Evolutionary conservation across 768 basidiomycete genomes (phyloP).

Genomic region (Pulveroboletus sp.): DNA sequence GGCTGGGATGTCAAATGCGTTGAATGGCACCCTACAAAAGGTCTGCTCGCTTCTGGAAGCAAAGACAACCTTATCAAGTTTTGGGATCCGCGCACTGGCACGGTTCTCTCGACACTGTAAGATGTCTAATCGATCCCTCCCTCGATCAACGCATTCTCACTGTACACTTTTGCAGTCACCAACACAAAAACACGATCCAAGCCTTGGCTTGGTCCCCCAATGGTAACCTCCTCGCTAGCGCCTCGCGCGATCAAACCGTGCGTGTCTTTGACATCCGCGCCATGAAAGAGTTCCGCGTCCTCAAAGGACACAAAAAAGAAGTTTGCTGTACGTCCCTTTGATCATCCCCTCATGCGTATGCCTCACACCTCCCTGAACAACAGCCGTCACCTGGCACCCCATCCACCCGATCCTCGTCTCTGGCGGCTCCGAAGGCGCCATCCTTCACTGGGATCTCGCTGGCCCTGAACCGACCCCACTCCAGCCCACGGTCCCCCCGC

Average conservation of each 20-base stretch:
- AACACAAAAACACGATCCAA: constrained; percentile 97
- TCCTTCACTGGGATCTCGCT: constrained; percentile 92
- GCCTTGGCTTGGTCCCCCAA: constrained; percentile 92
- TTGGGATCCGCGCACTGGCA: constrained; percentile 96
- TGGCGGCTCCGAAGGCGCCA: constrained; percentile 91
- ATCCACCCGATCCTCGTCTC: constrained; percentile 89
- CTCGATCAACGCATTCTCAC: neutral
- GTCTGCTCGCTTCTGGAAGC: constrained; percentile 89
- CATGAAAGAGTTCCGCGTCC: constrained; percentile 90
- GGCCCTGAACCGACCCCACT: constrained; percentile 45
- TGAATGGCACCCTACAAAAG: constrained; percentile 98
- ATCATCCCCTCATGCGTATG: neutral
- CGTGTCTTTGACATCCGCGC: constrained; percentile 97
- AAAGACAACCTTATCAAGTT: constrained; percentile 99
- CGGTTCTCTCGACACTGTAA: constrained; percentile 86
- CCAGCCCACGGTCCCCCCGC: constrained; percentile 51
- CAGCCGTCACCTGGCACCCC: constrained; percentile 96
- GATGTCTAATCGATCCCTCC: constrained; percentile 22
- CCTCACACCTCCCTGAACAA: neutral
- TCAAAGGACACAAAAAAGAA: constrained; percentile 98
- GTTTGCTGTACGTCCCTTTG: constrained; percentile 75
- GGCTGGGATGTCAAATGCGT: constrained; percentile 99
- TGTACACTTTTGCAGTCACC: constrained; percentile 54
- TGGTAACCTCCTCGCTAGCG: constrained; percentile 91
- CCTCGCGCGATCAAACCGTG: constrained; percentile 91